phyloP scores from a whole-genome alignment of 495 filamentous ascomycete species.

The Penicillium salamii region DNA sequence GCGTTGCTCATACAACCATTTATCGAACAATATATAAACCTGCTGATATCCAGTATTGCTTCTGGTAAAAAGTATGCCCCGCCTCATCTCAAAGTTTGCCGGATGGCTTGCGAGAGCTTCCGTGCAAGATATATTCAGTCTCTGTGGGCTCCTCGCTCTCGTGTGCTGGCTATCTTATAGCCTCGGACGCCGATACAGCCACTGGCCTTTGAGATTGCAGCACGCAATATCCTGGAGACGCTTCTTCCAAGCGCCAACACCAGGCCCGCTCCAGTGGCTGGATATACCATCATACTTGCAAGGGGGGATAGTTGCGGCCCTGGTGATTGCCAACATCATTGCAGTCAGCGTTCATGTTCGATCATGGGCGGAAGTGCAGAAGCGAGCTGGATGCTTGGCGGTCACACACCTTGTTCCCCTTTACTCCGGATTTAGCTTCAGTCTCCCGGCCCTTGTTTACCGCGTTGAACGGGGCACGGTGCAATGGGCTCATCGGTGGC shows the following conservation, averaged over 20 bases:
- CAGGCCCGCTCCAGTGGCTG: not conserved
- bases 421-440: slow-evolving; percentile 2
- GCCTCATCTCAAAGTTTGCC: not conserved
- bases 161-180: not conserved
- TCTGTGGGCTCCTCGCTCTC: not conserved
- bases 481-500: slow-evolving; percentile 1
- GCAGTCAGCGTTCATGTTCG: not conserved
- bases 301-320: not conserved
- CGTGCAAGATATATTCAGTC: not conserved
- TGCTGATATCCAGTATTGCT: not conserved
- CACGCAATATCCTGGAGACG: not conserved
- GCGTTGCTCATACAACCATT: not conserved
- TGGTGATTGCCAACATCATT: slow-evolving; percentile 3
- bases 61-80: not conserved
- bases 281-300: slow-evolving; percentile 4
- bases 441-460: not conserved
- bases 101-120: not conserved
- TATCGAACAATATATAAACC: not conserved
- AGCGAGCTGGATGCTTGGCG: slow-evolving; percentile 1
- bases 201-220: not conserved
- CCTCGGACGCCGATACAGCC: not conserved
- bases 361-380: slow-evolving; percentile 5
- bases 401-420: slow-evolving; percentile 7
- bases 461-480: not conserved
- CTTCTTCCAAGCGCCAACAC: not conserved